Evolutionary conservation across 2,329 filamentous ascomycete genomes (phyloP), one percentile per base, ranked within the genome.

Genomic region (Alternaria triticimaculans): DNA sequence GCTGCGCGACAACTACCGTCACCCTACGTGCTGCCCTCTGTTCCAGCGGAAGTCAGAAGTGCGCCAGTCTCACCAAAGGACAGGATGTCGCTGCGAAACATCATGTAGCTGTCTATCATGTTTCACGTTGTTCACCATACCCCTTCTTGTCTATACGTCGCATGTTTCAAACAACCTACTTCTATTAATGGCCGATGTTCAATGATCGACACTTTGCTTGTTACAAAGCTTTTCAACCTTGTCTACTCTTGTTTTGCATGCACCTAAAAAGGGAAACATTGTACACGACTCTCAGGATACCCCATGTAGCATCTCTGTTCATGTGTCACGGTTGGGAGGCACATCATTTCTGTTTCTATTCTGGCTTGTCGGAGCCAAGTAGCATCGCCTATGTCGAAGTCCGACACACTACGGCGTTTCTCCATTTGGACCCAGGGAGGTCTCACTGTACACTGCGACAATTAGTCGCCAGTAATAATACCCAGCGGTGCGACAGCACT

Each of bases 1-100:
- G 37, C 67, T 20, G 67, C 69, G 25, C 72, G 75, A 67, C 76
- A 78, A 60, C 69, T 78, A 23, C 75, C 76, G 8, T 76, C 71
- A 33, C 75, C 76, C 10, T 77, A 75, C 60, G 50, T 69, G 6
- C 71, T 71, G 25, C 51, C 73, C 12, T 62, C 57, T 9, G 60
- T 70, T 25, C 62, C 66, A 9, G 53, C 55, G 51, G 72, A 76
- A 53, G 72, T 71, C 33, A 71, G 66, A 53, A 77, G 76, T 58
- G 76, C 75, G 55, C 78, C 78, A 48, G 71, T 75, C 58, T 78
- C 77, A 60, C 78, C 78, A 14, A 72, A 69, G 43, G 70, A 72
- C 59, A 74, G 69, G 68, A 78, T 80, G 76, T 76, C 73, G 62
- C 70, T 80, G 30, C 71, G 71, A 61, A 72, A 71, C 69, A 76